phyloP scores from a whole-genome alignment of 108 stramenopile genomes.

The Cyclotella atomus region DNA sequence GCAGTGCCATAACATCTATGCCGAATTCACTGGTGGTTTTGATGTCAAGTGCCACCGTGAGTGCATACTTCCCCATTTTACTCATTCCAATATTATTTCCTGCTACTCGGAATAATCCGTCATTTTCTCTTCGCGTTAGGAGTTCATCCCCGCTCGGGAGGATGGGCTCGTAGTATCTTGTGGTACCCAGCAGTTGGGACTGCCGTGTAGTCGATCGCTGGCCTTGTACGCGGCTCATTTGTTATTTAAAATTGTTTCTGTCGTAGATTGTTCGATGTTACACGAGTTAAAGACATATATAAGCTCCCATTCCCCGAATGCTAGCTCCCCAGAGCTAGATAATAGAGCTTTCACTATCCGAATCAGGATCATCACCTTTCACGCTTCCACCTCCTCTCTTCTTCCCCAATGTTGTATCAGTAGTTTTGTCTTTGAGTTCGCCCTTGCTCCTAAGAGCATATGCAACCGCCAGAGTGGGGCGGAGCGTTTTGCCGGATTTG shows the following conservation, averaged over 20 bases:
- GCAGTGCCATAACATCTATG: neutral
- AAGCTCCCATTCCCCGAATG: no score
- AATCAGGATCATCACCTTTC: no score
- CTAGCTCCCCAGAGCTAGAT: no score
- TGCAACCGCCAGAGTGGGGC: neutral
- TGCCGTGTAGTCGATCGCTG: no score
- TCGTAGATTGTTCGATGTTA: no score
- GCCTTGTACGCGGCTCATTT: no score
- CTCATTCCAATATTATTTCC: neutral
- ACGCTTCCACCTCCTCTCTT: no score
- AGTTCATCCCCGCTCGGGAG: neutral
- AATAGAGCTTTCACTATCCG: no score
- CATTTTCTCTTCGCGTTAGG: neutral
- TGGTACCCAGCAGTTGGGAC: neutral
- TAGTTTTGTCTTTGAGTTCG: neutral
- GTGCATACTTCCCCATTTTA: neutral
- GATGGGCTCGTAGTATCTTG: neutral
- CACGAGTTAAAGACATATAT: no score
- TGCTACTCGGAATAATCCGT: neutral
- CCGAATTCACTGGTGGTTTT: neutral
- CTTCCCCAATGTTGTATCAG: no score
- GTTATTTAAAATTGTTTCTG: no score
- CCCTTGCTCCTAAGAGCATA: neutral
- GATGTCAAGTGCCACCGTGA: neutral
- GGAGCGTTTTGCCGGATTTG: neutral